Conservation (phyloP, 495 filamentous ascomycete species). For the Jackrogersella minutella region DNA sequence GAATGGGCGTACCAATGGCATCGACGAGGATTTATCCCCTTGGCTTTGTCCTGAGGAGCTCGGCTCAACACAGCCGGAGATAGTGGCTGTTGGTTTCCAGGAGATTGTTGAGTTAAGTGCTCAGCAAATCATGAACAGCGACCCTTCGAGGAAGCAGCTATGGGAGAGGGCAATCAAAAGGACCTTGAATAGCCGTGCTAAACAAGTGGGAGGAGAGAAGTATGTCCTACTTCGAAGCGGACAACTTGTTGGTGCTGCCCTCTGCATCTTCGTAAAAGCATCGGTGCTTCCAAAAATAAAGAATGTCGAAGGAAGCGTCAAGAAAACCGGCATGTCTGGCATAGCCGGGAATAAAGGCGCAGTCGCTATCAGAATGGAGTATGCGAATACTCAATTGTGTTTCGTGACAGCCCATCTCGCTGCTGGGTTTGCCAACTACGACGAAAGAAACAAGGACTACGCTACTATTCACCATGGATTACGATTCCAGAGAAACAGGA, state of each 20-base stretch:
- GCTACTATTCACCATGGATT: conserved; percentile 86
- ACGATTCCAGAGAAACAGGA: conserved; percentile 86
- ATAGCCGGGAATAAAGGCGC: conserved; percentile 99
- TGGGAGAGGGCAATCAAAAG: conserved; percentile 86
- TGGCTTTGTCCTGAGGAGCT: conserved; percentile 76
- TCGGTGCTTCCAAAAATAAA: conserved; percentile 81
- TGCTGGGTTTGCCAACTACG: conserved; percentile 96
- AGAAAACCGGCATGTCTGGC: conserved; percentile 97
- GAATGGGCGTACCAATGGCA: conserved; percentile 81
- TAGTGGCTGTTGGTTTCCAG: conserved; percentile 92
- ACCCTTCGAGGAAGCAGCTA: conserved; percentile 80
- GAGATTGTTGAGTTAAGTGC: conserved; percentile 97
- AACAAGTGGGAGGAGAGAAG: conserved; percentile 67
- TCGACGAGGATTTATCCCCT: conserved; percentile 78
- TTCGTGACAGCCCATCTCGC: conserved; percentile 98
- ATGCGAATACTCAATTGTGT: conserved; percentile 89
- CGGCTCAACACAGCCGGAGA: conserved; percentile 68
- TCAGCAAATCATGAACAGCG: conserved; percentile 99
- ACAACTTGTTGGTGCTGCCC: conserved; percentile 91
- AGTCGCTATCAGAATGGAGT: conserved; percentile 95
- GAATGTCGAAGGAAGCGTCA: conserved; percentile 94
- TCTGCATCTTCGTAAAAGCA: conserved; percentile 88
- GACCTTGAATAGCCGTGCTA: conserved; percentile 76
- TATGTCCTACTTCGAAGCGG: conserved; percentile 92
- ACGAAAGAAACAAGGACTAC: conserved; percentile 94